phyloP scores from a whole-genome alignment of 768 basidiomycete species.

The Boletellus emodensis region DNA sequence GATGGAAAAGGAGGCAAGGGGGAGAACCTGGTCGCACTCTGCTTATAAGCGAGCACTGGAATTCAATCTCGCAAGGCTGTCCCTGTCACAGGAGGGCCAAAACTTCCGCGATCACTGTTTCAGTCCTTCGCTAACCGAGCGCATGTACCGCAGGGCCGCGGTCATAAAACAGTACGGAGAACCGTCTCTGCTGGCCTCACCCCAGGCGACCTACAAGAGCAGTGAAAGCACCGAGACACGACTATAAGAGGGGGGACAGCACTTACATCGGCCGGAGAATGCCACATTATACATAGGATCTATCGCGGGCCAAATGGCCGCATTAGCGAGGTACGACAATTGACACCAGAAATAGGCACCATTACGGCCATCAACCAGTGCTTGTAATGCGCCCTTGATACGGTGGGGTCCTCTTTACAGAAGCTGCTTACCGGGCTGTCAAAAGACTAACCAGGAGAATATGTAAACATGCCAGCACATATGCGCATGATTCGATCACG shows the following conservation, averaged over 20 bases:
- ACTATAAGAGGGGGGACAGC: background rate
- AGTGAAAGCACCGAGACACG: background rate
- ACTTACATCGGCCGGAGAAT: too few relatives aligned
- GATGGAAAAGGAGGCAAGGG: background rate
- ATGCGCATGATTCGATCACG: too few relatives aligned
- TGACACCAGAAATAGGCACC: too few relatives aligned
- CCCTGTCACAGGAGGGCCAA: background rate
- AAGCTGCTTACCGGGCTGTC: too few relatives aligned
- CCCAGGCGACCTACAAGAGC: background rate
- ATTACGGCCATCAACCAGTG: too few relatives aligned
- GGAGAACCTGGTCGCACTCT: background rate
- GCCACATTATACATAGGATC: too few relatives aligned
- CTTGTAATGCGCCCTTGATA: too few relatives aligned
- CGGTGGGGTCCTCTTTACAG: too few relatives aligned
- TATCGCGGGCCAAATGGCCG: too few relatives aligned
- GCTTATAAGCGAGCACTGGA: slow-evolving; percentile 7
- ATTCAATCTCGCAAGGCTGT: background rate
- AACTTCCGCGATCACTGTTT: background rate
- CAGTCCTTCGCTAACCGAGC: background rate
- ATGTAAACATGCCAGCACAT: too few relatives aligned
- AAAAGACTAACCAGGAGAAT: too few relatives aligned
- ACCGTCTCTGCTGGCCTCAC: background rate
- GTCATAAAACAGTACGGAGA: background rate
- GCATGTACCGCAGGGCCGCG: background rate
- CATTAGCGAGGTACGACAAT: too few relatives aligned